Base-by-base conservation (phyloP, 148 eudicot species). In the Camellia granthamiana region DNA sequence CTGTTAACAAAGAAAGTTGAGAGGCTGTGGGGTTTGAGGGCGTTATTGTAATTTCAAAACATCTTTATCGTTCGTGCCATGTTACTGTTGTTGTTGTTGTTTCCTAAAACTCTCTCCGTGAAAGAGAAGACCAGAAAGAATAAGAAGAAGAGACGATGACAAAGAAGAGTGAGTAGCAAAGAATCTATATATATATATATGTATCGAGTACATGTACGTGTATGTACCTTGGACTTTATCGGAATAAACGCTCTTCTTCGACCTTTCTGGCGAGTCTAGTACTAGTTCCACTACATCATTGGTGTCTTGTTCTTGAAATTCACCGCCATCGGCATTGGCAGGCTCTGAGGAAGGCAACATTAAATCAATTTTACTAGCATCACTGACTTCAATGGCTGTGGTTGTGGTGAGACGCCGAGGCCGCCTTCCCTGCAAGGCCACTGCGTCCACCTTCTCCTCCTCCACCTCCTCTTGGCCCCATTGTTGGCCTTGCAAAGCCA, bases 201-300 rank as follows among this genome's bases (percentile, higher is more conserved):
- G 38, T 30, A 30, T 30, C 38, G 38, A 30, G 38, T 30, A 30
- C 38, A 1, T 30, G 38, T 30, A 30, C 38, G 38, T 30, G 38
- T 30, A 30, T 47, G 74, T 78, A 78, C 80, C 80, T 67, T 67
- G 64, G 19, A 67, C 42, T 67, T 67, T 69, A 74, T 78, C 74
- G 52, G 65, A 66, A 72, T 77, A 66, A 66, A 77, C 80, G 59
- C 42, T 78, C 74, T 30, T 78, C 69, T 78, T 54, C 56, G 64
- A 54, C 1, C 38, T 30, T 30, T 30, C 38, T 30, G 38, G 1
- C 38, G 38, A 30, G 38, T 30, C 38, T 30, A 30, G 38, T 30
- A 30, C 38, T 30, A 30, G 38, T 30, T 30, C 38, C 38, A 30
- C 38, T 30, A 30, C 38, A 30, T 65, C 23, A 3, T 51, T 67